phyloP scores from a whole-genome alignment of 108 stramenopile genomes.

The Discostella stelligeroides region DNA sequence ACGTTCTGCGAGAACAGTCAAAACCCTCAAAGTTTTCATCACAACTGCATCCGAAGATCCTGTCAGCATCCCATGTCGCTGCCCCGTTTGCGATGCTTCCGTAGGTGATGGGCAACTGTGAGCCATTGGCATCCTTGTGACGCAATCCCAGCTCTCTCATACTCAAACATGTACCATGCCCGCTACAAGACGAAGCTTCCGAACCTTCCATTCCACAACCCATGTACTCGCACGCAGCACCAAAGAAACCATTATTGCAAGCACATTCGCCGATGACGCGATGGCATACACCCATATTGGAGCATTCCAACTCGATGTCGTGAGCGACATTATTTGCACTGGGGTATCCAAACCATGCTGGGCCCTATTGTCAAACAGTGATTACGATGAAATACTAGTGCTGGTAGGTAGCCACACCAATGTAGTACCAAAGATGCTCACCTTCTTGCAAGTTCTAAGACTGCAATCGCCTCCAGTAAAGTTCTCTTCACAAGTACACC shows the following conservation, averaged over 20 bases:
- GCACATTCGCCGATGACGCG: slow-evolving; percentile 58
- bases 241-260: slow-evolving; percentile 76
- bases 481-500: slow-evolving; percentile 67
- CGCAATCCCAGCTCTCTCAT: slow-evolving; percentile 67
- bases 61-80: slow-evolving; percentile 77
- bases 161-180: slow-evolving; percentile 70
- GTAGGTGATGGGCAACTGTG: slow-evolving; percentile 45
- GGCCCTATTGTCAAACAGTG: slow-evolving; percentile 46
- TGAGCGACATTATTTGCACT: slow-evolving; percentile 61
- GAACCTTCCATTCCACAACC: slow-evolving; percentile 43
- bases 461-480: slow-evolving; percentile 80
- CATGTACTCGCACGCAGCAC: slow-evolving; percentile 78
- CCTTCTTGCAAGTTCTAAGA: slow-evolving; percentile 32
- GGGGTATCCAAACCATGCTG: slow-evolving; percentile 60
- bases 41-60: slow-evolving; percentile 70
- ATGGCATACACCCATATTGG: slow-evolving; percentile 69
- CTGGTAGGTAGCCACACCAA: not conserved
- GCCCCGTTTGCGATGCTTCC: slow-evolving; percentile 57
- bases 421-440: not conserved
- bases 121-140: slow-evolving; percentile 35
- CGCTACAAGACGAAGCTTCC: slow-evolving; percentile 54
- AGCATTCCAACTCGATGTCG: slow-evolving; percentile 56
- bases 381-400: not conserved
- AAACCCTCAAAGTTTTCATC: slow-evolving; percentile 77
- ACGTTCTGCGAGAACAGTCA: slow-evolving; percentile 59